Conservation (phyloP, 257 asterid genomes). For the Nyctanthes arbortristis region DNA sequence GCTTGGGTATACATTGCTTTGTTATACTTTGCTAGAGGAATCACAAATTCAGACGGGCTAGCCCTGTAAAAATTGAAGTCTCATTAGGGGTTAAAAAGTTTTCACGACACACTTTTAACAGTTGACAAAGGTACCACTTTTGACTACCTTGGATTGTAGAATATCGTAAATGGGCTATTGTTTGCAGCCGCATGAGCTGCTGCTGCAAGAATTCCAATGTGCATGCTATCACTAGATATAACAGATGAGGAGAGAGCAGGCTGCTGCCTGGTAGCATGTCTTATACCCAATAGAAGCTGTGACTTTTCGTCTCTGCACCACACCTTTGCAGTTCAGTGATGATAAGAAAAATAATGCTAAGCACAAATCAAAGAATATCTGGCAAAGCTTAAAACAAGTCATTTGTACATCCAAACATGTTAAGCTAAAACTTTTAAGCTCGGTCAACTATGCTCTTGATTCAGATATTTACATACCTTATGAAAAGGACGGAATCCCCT, state of each 20-base stretch:
- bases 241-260: constrained; percentile 88
- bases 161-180: constrained; percentile 85
- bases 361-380: neutral
- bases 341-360: constrained; percentile 16
- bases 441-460: neutral
- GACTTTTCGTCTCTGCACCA: constrained; percentile 81
- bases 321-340: constrained; percentile 21
- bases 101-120: neutral
- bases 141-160: constrained; percentile 85
- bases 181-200: constrained; percentile 99
- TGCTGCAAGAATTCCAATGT: constrained; percentile 96
- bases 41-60: constrained; percentile 90
- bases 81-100: neutral
- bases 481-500: constrained; percentile 92
- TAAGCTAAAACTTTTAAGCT: neutral
- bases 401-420: neutral
- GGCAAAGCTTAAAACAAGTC: neutral
- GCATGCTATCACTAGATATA: constrained; percentile 96
- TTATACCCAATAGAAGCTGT: constrained; percentile 79
- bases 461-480: constrained; percentile 49
- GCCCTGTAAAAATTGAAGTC: constrained; percentile 53
- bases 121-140: neutral
- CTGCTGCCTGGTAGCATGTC: constrained; percentile 84
- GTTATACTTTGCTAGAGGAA: constrained; percentile 88
- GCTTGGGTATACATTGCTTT: constrained; percentile 90